A percentile compares a stretch with the other conserved stretches of the same genome.
Evolutionary conservation across 2,329 filamentous ascomycete species (phyloP).

Genomic region (Aureobasidium sp.): DNA sequence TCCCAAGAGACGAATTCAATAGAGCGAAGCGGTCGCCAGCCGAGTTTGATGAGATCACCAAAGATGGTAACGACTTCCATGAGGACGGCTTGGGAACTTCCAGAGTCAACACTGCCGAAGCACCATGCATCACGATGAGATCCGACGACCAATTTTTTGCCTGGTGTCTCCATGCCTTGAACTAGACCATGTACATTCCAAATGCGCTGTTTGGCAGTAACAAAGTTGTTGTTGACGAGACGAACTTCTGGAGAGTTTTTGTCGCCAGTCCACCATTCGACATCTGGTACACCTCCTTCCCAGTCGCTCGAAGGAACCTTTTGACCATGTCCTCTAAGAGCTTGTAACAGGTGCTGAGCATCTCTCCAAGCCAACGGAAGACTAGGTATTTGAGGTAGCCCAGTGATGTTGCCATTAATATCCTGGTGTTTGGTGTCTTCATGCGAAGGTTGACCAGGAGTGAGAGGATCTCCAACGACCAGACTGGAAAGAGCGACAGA

Average conservation of each 20-base stretch:
- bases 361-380: constrained; percentile 85
- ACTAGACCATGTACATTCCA: constrained; percentile 89
- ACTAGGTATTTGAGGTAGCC: constrained; percentile 77
- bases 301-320: constrained; percentile 61
- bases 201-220: constrained; percentile 72
- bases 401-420: constrained; percentile 59
- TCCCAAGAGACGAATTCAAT: constrained; percentile 98
- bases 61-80: constrained; percentile 83
- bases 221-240: constrained; percentile 80
- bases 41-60: constrained; percentile 64
- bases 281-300: constrained; percentile 68
- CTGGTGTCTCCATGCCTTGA: constrained; percentile 70
- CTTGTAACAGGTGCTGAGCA: constrained; percentile 69
- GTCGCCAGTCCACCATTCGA: constrained; percentile 84
- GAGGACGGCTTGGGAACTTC: constrained; percentile 83
- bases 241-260: constrained; percentile 66
- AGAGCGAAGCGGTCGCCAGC: constrained; percentile 87
- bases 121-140: constrained; percentile 93
- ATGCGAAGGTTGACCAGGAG: constrained; percentile 74
- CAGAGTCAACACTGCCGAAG: constrained; percentile 78
- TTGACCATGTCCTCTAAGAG: constrained; percentile 67
- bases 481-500: constrained; percentile 73
- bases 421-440: constrained; percentile 50
- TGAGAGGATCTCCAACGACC: constrained; percentile 85
- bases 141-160: constrained; percentile 81